Conservation (phyloP, 2,329 filamentous ascomycete genomes). For the Elsinoe fawcettii region DNA sequence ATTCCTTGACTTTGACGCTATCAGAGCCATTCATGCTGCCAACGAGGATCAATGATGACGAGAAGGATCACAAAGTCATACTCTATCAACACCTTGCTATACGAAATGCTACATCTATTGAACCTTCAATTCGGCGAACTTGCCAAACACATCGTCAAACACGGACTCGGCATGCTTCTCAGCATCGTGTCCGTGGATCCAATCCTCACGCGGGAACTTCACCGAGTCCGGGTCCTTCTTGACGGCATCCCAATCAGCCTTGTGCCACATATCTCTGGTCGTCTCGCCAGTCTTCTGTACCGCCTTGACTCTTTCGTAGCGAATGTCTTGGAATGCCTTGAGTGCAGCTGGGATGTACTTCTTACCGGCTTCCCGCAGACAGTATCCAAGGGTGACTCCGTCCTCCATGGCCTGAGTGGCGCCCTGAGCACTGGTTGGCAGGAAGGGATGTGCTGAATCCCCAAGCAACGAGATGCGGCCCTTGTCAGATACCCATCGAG, state of each 20-base stretch:
- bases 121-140: conserved; percentile 13
- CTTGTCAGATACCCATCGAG: conserved; percentile 46
- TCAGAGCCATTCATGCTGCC: no score
- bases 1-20: neutral
- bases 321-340: conserved; percentile 17
- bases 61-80: neutral
- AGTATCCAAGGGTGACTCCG: conserved; percentile 40
- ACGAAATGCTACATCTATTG: neutral
- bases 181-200: conserved; percentile 18
- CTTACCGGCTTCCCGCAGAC: conserved; percentile 37
- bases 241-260: conserved; percentile 42
- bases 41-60: neutral
- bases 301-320: conserved; percentile 17
- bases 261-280: conserved; percentile 40
- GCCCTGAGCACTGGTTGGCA: conserved; percentile 48
- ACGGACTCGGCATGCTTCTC: conserved; percentile 16
- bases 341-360: conserved; percentile 29
- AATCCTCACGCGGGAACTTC: conserved; percentile 37
- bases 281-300: conserved; percentile 18
- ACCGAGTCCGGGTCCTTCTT: conserved; percentile 40
- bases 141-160: conserved; percentile 16
- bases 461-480: conserved; percentile 46
- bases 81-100: conserved; percentile 5
- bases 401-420: conserved; percentile 50
- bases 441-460: conserved; percentile 48